These are phyloP conservation scores for Metschnikowia picachoensis DNA, from an alignment of 805 yeast species.

Conservation along the genomic window DNA sequence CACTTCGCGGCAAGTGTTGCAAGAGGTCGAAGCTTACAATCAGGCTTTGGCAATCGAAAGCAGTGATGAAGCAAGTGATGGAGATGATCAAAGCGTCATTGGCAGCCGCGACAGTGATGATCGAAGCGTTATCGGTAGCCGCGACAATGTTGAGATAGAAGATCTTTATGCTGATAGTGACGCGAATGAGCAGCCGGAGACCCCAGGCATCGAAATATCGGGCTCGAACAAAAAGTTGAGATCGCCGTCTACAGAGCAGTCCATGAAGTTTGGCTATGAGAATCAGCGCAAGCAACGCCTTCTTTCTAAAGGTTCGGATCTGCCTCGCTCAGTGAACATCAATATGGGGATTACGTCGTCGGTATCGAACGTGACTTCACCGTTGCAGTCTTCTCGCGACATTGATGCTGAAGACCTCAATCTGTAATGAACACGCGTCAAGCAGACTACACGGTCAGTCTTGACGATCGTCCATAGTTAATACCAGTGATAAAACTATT, in stretches of 20 bases:
- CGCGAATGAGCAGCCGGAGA: not conserved
- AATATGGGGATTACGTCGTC: slow-evolving; percentile 18
- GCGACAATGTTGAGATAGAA: slow-evolving; percentile 7
- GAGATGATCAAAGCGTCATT: not conserved
- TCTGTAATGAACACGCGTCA: too few species aligned
- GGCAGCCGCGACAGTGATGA: not conserved
- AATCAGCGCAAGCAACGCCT: slow-evolving; percentile 19
- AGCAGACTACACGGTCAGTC: too few species aligned
- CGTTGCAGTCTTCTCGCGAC: slow-evolving; percentile 10
- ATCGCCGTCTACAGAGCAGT: slow-evolving; percentile 16
- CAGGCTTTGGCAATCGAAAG: slow-evolving; percentile 17
- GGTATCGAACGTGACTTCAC: slow-evolving; percentile 17
- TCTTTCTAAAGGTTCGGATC: slow-evolving; percentile 16
- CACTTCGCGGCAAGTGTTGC: slow-evolving; percentile 11
- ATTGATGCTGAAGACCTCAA: too few species aligned
- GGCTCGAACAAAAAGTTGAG: slow-evolving; percentile 14
- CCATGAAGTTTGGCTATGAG: slow-evolving; percentile 14
- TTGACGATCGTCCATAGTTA: too few species aligned
- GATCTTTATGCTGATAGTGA: slow-evolving; percentile 12
- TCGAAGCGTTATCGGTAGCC: not conserved
- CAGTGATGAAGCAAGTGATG: not conserved
- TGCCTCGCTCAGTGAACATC: slow-evolving; percentile 17
- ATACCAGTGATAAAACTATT: too few species aligned
- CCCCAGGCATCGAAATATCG: not conserved
- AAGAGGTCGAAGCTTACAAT: slow-evolving; percentile 13